Evolutionary conservation across 768 basidiomycete genomes (phyloP).

Genomic region (Suillus spraguei): DNA sequence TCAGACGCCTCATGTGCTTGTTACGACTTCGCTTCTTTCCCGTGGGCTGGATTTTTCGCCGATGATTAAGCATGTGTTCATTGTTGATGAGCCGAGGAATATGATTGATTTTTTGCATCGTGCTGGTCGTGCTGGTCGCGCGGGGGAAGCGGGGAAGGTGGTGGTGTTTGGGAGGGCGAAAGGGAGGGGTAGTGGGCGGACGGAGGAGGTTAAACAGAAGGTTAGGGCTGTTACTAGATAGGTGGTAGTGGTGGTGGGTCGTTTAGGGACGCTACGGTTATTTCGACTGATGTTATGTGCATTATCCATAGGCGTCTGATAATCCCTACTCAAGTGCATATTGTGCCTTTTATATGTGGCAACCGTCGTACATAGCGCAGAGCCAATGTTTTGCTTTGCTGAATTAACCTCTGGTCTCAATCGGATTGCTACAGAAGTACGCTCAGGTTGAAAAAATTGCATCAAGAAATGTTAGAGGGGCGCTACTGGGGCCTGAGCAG

Average conservation of each 20-base stretch:
- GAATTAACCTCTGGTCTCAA: not conserved
- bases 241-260: constrained; percentile 5
- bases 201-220: constrained; percentile 52
- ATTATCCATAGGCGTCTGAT: not conserved
- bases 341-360: not conserved
- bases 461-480: not conserved
- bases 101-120: constrained; percentile 93
- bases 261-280: not conserved
- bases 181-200: constrained; percentile 60
- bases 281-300: not conserved
- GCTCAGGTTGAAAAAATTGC: not conserved
- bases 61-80: constrained; percentile 77
- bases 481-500: not conserved
- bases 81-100: constrained; percentile 86
- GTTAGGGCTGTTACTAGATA: constrained; percentile 44
- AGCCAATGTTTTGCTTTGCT: not conserved
- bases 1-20: constrained; percentile 63
- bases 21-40: constrained; percentile 90
- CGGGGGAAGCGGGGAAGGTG: constrained; percentile 68
- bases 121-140: constrained; percentile 81
- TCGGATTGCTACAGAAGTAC: not conserved
- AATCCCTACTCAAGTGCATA: constrained; percentile 3
- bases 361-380: not conserved
- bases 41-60: constrained; percentile 85
- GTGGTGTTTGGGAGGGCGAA: constrained; percentile 74